Conservation (phyloP, 768 basidiomycete genomes). For the Lanmaoa pseudosensibilis region DNA sequence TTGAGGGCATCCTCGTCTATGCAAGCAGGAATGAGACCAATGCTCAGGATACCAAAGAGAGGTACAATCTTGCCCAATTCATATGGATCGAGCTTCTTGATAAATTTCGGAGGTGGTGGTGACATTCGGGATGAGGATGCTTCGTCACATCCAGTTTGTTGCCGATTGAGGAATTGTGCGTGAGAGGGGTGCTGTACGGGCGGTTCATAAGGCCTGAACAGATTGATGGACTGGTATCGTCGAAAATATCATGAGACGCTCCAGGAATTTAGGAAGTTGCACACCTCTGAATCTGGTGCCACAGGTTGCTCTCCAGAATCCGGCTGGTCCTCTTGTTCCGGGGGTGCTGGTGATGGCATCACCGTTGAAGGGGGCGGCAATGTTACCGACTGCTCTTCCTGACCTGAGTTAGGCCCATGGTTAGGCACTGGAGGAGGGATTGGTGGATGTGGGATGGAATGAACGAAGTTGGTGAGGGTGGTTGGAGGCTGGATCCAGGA, state of each 20-base stretch:
- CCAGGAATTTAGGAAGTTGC: not conserved
- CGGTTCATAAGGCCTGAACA: slow-evolving; percentile 29
- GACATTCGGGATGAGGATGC: not conserved
- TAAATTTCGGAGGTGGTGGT: slow-evolving; percentile 13
- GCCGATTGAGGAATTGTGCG: slow-evolving; percentile 2
- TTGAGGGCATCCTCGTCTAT: slow-evolving; percentile 28
- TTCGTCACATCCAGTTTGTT: not conserved
- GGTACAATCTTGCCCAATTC: slow-evolving; percentile 19
- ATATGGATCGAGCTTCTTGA: slow-evolving; percentile 32
- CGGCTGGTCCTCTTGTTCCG: not conserved
- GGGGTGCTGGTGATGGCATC: not conserved
- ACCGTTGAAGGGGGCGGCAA: not conserved
- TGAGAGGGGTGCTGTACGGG: slow-evolving; percentile 24
- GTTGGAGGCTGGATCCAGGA: slow-evolving; percentile 22
- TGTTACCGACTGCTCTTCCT: not conserved
- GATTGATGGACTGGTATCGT: slow-evolving; percentile 7
- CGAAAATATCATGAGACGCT: not conserved
- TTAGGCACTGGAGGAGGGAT: not conserved
- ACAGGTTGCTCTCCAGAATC: not conserved
- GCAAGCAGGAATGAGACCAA: not conserved
- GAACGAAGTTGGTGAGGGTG: slow-evolving; percentile 23
- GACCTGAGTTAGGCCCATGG: not conserved
- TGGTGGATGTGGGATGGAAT: slow-evolving; percentile 20
- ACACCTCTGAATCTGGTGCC: slow-evolving; percentile 2
- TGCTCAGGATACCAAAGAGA: not conserved